These are phyloP conservation scores for Serendipita indica DNA, from an alignment of 768 basidiomycete genomes.

Conservation along the genomic window DNA sequence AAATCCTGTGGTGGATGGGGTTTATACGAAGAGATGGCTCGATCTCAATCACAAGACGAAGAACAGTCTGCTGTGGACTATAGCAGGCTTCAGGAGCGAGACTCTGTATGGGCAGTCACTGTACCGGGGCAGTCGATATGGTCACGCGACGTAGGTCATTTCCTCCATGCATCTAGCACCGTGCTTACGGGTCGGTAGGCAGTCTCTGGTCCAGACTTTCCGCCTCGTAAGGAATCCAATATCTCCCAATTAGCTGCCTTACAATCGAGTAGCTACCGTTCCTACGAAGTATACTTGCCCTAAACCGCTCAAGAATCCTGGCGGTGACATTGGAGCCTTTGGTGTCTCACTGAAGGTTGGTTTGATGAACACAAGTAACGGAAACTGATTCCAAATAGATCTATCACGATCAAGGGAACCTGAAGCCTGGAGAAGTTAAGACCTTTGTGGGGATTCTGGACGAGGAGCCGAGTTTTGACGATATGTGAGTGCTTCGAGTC, in stretches of 20 bases:
- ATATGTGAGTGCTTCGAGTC: not conserved
- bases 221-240: not conserved
- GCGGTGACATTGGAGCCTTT: not conserved
- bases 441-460: slow-evolving; percentile 59
- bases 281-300: not conserved
- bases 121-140: slow-evolving; percentile 56
- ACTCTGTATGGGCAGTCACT: slow-evolving; percentile 55
- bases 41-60: slow-evolving; percentile 18
- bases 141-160: slow-evolving; percentile 33
- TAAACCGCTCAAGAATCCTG: not conserved
- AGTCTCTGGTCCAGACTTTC: not conserved
- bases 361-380: slow-evolving; percentile 6
- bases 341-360: not conserved
- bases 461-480: slow-evolving; percentile 30
- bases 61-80: slow-evolving; percentile 25
- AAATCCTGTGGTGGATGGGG: slow-evolving; percentile 65
- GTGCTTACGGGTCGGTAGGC: not conserved
- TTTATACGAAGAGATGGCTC: slow-evolving; percentile 23
- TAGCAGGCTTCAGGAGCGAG: slow-evolving; percentile 43
- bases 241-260: not conserved
- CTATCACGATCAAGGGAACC: slow-evolving; percentile 36
- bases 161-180: not conserved
- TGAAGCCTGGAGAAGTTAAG: slow-evolving; percentile 46
- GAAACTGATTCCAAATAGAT: slow-evolving; percentile 29
- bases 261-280: not conserved